These are phyloP conservation scores for Acanthamoeba quina DNA, from an alignment of 208 protist genomes.

Conservation along the genomic window DNA sequence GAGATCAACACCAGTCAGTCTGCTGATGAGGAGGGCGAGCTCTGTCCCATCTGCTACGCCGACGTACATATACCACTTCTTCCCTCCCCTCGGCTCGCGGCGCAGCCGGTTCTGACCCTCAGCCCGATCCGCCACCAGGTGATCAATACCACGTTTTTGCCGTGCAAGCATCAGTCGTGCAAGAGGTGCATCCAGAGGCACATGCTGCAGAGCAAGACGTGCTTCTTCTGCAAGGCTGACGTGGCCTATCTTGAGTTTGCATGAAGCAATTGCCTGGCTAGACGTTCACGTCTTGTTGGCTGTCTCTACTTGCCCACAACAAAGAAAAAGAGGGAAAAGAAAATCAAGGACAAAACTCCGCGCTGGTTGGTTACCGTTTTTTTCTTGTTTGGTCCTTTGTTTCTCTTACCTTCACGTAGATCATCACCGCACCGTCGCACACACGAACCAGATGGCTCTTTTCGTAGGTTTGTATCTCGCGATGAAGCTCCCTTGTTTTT, in stretches of 20 bases:
- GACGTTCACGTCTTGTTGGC: background rate
- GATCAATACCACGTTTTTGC: constrained; percentile 68
- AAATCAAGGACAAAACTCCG: background rate
- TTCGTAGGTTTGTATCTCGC: constrained; percentile 44
- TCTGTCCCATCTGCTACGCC: constrained; percentile 72
- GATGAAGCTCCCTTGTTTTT: background rate
- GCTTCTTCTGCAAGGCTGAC: constrained; percentile 77
- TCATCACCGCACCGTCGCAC: background rate
- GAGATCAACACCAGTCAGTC: background rate
- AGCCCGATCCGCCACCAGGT: background rate
- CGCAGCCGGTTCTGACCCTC: background rate
- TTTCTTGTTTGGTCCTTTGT: background rate
- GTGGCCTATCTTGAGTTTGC: constrained; percentile 39
- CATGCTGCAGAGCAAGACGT: constrained; percentile 70
- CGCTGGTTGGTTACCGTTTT: background rate
- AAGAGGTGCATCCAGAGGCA: constrained; percentile 76
- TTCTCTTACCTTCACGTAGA: background rate
- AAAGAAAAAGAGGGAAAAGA: background rate
- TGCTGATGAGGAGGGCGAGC: constrained; percentile 62
- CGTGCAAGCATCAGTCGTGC: constrained; percentile 74
- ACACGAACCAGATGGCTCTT: constrained; percentile 44
- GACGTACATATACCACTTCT: background rate
- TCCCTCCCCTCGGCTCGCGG: background rate
- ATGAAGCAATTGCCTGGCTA: background rate
- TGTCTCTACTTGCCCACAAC: background rate